Conservation (phyloP, 371 early-diverging fungal species). For the Sporodiniella umbellata region DNA sequence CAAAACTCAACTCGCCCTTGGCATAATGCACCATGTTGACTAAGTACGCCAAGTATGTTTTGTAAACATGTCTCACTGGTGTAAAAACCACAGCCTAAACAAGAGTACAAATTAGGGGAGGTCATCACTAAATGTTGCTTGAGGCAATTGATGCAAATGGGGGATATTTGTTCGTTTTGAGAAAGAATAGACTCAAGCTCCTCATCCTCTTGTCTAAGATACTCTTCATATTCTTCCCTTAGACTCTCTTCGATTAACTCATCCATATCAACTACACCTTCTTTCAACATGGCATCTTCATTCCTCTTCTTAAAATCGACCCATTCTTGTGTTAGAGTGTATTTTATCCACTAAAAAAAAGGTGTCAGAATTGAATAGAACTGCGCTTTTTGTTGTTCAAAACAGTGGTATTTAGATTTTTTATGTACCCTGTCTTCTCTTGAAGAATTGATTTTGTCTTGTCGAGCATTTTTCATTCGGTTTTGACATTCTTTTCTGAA, state of each 20-base stretch:
- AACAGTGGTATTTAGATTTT: not conserved
- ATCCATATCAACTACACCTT: slow-evolving; percentile 16
- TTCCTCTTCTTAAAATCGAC: slow-evolving; percentile 6
- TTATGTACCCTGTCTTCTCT: slow-evolving; percentile 15
- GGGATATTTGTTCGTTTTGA: slow-evolving; percentile 2
- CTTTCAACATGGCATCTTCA: slow-evolving; percentile 12
- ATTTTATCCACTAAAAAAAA: slow-evolving; percentile 12
- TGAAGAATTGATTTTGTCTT: slow-evolving; percentile 5
- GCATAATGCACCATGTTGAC: slow-evolving; percentile 3
- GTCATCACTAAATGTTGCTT: not conserved
- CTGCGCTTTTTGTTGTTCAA: too few relatives aligned
- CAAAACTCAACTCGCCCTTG: slow-evolving; percentile 2
- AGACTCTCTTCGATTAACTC: slow-evolving; percentile 15
- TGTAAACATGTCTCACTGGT: slow-evolving; percentile 3
- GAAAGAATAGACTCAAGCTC: not conserved
- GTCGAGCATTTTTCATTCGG: slow-evolving; percentile 6
- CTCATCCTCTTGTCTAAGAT: not conserved
- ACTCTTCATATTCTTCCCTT: not conserved
- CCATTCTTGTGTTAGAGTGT: slow-evolving; percentile 9
- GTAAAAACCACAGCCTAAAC: slow-evolving; percentile 18
- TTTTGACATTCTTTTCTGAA: slow-evolving; percentile 11
- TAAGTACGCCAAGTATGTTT: not conserved
- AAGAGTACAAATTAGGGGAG: not conserved
- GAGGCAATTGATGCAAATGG: slow-evolving; percentile 11
- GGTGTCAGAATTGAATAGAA: not conserved